Base-by-base conservation (phyloP, 257 asterid species). In the Forsythia viridissima region DNA sequence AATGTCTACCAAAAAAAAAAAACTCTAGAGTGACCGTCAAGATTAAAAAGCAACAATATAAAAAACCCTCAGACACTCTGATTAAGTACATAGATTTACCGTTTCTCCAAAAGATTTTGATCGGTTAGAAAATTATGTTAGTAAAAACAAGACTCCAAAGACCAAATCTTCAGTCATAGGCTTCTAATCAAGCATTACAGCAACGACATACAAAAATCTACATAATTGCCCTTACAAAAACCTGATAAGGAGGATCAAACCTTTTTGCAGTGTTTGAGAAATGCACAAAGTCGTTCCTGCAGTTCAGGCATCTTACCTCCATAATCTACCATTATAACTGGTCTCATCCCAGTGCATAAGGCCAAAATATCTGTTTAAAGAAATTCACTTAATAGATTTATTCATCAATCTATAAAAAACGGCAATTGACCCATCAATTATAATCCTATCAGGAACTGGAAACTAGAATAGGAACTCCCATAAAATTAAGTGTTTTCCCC, bases 221-320 rank as follows among this genome's bases (percentile, higher is more conserved):
- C 18, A 61, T 8, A n/a, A 66, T 70, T 68, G 13, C 18, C 30
- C 39, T 40, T 48, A 48, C 10, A 24, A 71, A 37, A 51, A 77
- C 74, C 48, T 43, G 63, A 43, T 66, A 76, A 18, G 76, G 66
- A 74, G 0, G 5, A 6, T 61, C 81, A 52, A 48, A 91, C 97
- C 92, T 89, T 85, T 81, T 71, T 84, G 90, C 97, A 90, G 13
- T 84, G 84, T 41, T 80, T 77, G 77, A 91, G 88, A 81, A 92
- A 91, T 43, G 91, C 86, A 85, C 89, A 87, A 59, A 94, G 97
- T 39, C 81, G 86, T 73, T 92, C 88, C 65, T 88, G 92, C 87
- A 94, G 81, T 84, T 94, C 97, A 10, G 98, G 98, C 97, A 94
- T 90, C 90, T 88, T 94, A 46, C 98, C 98, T 39, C 98, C 98